Percentiles rank a stretch among this genome's conserved stretches.
These are phyloP conservation scores for Solanum chilense DNA, from an alignment of 257 asterid genomes.

Conservation along the genomic window DNA sequence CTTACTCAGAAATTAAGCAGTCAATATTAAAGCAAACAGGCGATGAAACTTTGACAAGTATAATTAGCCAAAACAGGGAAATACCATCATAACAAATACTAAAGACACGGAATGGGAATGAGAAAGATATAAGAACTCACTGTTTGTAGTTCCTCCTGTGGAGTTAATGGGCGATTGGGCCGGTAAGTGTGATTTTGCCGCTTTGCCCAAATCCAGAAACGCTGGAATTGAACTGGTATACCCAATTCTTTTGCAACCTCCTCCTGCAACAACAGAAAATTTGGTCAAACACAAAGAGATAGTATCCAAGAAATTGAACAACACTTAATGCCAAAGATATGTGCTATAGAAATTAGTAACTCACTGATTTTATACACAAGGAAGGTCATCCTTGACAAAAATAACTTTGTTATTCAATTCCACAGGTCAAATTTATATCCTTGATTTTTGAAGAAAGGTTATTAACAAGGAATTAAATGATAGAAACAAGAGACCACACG, in stretches of 20 bases:
- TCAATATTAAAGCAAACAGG: background rate
- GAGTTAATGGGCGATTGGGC: conserved; percentile 85
- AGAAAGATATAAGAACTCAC: conserved; percentile 18
- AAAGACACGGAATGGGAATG: background rate
- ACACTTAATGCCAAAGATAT: background rate
- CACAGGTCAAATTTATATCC: background rate
- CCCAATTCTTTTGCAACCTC: conserved; percentile 88
- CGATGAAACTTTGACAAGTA: background rate
- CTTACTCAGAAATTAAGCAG: background rate
- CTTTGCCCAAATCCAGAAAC: conserved; percentile 98
- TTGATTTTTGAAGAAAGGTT: background rate
- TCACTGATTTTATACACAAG: background rate
- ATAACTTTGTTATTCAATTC: background rate
- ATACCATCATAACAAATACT: background rate
- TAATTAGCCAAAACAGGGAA: background rate
- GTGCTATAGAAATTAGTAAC: background rate
- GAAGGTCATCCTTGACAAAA: background rate
- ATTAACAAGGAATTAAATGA: background rate
- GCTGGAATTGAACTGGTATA: conserved; percentile 78
- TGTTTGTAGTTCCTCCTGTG: conserved; percentile 81
- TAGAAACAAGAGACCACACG: background rate
- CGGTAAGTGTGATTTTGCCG: conserved; percentile 97
- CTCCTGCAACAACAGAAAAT: conserved; percentile 42
- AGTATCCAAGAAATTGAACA: background rate
- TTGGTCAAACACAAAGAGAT: background rate